Percentiles rank a stretch among this genome's conserved stretches.
Conservation (phyloP, 805 yeast species). For the Starmerella khaoyaiensis region DNA sequence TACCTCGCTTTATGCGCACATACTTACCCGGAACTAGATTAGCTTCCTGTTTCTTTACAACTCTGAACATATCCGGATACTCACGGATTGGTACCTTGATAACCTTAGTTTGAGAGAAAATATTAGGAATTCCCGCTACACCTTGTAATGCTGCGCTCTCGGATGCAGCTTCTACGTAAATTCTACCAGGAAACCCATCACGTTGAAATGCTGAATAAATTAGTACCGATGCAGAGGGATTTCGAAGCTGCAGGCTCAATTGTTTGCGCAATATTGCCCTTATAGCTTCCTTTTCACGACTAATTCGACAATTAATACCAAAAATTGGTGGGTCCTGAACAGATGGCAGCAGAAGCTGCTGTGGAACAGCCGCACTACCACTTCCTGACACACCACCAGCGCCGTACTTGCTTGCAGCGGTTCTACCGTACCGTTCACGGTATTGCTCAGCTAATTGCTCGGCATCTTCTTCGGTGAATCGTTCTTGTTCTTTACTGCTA, state of each 20-base stretch:
- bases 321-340: constrained; percentile 93
- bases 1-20: constrained; percentile 81
- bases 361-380: constrained; percentile 70
- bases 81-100: constrained; percentile 84
- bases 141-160: constrained; percentile 86
- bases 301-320: constrained; percentile 88
- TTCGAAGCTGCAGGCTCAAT: constrained; percentile 58
- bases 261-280: constrained; percentile 74
- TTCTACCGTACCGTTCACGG: constrained; percentile 83
- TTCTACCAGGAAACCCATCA: constrained; percentile 81
- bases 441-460: constrained; percentile 84
- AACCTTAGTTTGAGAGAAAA: constrained; percentile 59
- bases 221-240: constrained; percentile 70
- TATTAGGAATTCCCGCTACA: constrained; percentile 76
- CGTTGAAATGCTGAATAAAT: constrained; percentile 87
- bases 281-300: constrained; percentile 83
- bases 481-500: constrained; percentile 46
- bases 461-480: constrained; percentile 86
- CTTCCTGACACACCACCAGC: constrained; percentile 63
- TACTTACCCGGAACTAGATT: constrained; percentile 85
- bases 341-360: constrained; percentile 82
- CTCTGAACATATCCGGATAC: constrained; percentile 83
- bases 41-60: constrained; percentile 74
- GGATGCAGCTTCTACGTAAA: constrained; percentile 87
- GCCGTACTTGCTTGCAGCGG: constrained; percentile 56